These are phyloP conservation scores for Pouteria glomerata DNA, from an alignment of 148 eudicot species.

Conservation along the genomic window DNA sequence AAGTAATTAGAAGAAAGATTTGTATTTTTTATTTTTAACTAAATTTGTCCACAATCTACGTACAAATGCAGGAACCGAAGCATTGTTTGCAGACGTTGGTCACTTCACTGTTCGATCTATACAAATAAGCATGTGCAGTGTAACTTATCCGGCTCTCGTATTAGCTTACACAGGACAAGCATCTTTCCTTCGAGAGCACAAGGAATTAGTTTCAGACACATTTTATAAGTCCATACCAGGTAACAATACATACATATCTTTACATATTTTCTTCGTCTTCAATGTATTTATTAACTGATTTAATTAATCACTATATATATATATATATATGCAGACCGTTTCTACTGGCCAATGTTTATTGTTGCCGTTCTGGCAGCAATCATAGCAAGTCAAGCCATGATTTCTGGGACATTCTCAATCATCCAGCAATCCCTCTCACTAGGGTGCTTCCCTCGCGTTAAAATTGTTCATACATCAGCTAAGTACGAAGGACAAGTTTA, in stretches of 20 bases:
- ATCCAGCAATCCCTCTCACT: slow-evolving; percentile 51
- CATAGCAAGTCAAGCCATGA: slow-evolving; percentile 59
- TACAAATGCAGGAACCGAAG: slow-evolving; percentile 25
- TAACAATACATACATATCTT: neutral
- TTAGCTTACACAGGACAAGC: slow-evolving; percentile 24
- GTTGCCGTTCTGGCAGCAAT: slow-evolving; percentile 52
- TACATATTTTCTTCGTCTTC: neutral
- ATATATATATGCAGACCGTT: slow-evolving; percentile 14
- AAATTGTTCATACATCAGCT: slow-evolving; percentile 44
- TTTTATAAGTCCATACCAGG: slow-evolving; percentile 24
- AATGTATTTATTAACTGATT: too few relatives aligned
- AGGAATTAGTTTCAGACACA: neutral
- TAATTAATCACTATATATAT: too few relatives aligned
- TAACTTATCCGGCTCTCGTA: slow-evolving; percentile 21
- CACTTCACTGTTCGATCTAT: slow-evolving; percentile 26
- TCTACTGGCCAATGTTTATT: slow-evolving; percentile 43
- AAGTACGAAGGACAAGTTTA: slow-evolving; percentile 51
- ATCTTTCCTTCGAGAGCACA: slow-evolving; percentile 18
- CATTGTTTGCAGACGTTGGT: slow-evolving; percentile 28
- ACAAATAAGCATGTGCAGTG: slow-evolving; percentile 24
- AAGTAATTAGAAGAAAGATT: neutral
- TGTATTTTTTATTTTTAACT: neutral
- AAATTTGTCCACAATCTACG: too few relatives aligned
- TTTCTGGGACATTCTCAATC: slow-evolving; percentile 51
- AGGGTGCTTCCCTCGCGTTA: slow-evolving; percentile 54